Conservation (phyloP, 75 land plant genomes). For the Pseudotsuga menziesii region DNA sequence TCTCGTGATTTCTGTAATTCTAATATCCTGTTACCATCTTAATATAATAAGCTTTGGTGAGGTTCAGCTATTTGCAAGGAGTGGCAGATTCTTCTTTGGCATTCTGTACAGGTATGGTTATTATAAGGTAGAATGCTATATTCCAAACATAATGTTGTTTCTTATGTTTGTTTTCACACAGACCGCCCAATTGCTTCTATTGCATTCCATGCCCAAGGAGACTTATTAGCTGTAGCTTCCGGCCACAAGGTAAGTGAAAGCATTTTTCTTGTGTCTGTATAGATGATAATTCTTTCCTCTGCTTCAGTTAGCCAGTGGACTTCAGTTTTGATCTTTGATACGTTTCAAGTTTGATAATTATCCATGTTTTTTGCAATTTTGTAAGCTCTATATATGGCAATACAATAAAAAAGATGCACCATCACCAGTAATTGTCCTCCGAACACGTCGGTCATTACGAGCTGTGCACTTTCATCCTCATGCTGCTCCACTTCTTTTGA, state of each 20-base stretch:
- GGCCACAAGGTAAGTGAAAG: conserved; percentile 69
- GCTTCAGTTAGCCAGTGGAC: no score
- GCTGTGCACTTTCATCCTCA: conserved; percentile 98
- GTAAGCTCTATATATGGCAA: conserved; percentile 89
- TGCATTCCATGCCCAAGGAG: conserved; percentile 93
- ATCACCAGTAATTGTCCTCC: conserved; percentile 60
- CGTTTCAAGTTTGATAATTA: neutral
- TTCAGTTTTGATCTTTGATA: neutral
- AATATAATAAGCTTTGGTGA: neutral
- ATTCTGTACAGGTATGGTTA: neutral
- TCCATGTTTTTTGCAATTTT: neutral
- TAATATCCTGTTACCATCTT: neutral
- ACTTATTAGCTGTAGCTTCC: conserved; percentile 90
- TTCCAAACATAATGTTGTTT: neutral
- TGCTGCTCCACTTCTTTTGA: conserved; percentile 80
- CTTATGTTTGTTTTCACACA: conserved; percentile 16
- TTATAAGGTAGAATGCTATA: neutral
- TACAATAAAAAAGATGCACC: conserved; percentile 73
- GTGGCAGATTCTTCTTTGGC: neutral
- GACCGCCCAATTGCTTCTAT: conserved; percentile 97
- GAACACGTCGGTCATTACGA: conserved; percentile 83
- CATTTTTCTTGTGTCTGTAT: neutral
- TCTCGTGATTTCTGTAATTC: conserved; percentile 83
- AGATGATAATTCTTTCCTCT: no score
- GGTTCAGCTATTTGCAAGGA: neutral